Conservation (phyloP, 371 early-diverging fungal genomes). For the Massospora cicadina region DNA sequence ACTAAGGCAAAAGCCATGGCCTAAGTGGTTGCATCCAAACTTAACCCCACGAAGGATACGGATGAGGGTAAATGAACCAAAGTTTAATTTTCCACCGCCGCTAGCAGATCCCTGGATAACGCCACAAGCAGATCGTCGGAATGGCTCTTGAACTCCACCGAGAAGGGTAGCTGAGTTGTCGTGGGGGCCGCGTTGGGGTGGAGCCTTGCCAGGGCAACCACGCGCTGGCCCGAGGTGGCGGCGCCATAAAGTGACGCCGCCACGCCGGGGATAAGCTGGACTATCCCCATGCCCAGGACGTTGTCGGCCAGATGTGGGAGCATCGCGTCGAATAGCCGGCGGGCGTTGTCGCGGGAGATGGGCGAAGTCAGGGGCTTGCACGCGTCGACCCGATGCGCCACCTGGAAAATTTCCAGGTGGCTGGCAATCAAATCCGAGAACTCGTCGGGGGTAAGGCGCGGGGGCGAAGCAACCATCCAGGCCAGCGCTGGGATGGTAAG, state of each 20-base stretch:
- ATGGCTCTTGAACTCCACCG: background rate
- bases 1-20: too few relatives aligned
- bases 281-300: background rate
- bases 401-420: background rate
- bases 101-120: background rate
- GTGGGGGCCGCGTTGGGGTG: background rate
- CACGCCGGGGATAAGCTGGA: background rate
- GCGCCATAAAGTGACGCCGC: slow-evolving; percentile 1
- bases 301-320: background rate
- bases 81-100: background rate
- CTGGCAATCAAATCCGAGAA: background rate
- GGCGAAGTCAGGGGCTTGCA: background rate
- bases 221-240: background rate
- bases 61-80: too few relatives aligned
- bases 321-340: background rate
- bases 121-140: background rate
- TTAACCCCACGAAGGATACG: too few relatives aligned
- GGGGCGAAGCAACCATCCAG: background rate
- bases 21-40: too few relatives aligned
- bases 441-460: background rate
- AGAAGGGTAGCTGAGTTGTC: background rate
- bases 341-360: background rate
- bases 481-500: background rate
- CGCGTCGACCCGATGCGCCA: background rate
- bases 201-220: background rate